Conservation (phyloP, 768 basidiomycete genomes). For the Cystobasidium ongulense region DNA sequence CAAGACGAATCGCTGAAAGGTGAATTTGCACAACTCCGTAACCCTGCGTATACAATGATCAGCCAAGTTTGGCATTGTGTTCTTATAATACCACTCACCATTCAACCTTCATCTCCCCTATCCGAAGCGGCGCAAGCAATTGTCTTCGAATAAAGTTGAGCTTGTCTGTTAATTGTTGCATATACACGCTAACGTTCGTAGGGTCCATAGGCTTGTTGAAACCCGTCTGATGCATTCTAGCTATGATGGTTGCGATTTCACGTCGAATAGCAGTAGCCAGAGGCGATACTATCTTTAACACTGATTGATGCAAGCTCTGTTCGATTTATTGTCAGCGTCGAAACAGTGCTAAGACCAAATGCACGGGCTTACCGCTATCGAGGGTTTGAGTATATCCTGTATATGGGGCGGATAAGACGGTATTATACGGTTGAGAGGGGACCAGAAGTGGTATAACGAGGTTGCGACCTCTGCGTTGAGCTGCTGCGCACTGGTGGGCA, state of each 20-base stretch:
- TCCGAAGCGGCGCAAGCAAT: constrained; percentile 59
- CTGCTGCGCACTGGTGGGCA: constrained; percentile 68
- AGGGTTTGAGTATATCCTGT: constrained; percentile 32
- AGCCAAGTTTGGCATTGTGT: neutral
- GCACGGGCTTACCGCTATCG: constrained; percentile 35
- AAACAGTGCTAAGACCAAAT: no score
- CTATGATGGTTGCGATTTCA: constrained; percentile 69
- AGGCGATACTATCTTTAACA: constrained; percentile 42
- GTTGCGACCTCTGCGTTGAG: constrained; percentile 70
- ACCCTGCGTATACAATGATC: constrained; percentile 52
- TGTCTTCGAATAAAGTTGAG: constrained; percentile 71
- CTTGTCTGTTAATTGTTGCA: constrained; percentile 86
- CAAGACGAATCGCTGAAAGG: constrained; percentile 76
- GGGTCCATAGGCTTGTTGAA: constrained; percentile 66
- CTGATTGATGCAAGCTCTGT: constrained; percentile 36
- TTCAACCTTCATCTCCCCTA: constrained; percentile 62
- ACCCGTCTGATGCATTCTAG: constrained; percentile 75
- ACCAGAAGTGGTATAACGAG: constrained; percentile 69
- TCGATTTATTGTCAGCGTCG: neutral
- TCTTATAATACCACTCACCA: constrained; percentile 54
- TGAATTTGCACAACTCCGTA: constrained; percentile 62
- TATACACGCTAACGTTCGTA: constrained; percentile 58
- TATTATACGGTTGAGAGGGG: constrained; percentile 57
- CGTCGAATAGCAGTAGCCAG: constrained; percentile 54
- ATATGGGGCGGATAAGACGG: constrained; percentile 55